Conservation (phyloP, 23 red algal species). For the Agarophyton chilense region DNA sequence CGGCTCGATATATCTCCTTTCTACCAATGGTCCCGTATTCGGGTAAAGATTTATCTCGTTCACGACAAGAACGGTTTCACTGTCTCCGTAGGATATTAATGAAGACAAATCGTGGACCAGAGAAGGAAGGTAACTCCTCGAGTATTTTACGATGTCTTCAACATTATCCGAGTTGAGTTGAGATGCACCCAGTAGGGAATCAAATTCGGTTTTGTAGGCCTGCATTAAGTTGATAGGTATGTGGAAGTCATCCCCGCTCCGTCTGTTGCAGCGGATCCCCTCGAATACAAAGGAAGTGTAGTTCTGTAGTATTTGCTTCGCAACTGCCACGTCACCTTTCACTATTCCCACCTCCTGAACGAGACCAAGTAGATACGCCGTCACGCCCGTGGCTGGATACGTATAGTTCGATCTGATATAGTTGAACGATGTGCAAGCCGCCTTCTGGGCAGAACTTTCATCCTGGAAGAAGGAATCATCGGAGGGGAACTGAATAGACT, state of each 20-base stretch:
- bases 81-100: background rate
- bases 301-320: background rate
- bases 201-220: background rate
- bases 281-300: slow-evolving; percentile 2
- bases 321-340: background rate
- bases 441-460: background rate
- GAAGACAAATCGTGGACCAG: background rate
- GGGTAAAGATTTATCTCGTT: background rate
- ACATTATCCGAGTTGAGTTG: background rate
- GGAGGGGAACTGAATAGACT: background rate
- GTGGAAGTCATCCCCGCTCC: background rate
- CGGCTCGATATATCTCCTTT: background rate
- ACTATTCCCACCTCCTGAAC: background rate
- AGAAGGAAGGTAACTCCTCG: background rate
- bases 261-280: background rate
- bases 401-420: background rate
- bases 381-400: background rate
- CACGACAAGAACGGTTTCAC: background rate
- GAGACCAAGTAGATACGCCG: slow-evolving; percentile 2
- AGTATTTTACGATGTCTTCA: background rate
- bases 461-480: slow-evolving; percentile 25
- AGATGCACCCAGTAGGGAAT: background rate
- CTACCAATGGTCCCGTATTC: background rate
- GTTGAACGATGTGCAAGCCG: background rate
- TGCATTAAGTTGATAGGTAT: background rate